Percentiles rank a stretch among this genome's conserved stretches.
phyloP scores from a whole-genome alignment of 352 stramenopile genomes.

The Aphanomyces euteiches region DNA sequence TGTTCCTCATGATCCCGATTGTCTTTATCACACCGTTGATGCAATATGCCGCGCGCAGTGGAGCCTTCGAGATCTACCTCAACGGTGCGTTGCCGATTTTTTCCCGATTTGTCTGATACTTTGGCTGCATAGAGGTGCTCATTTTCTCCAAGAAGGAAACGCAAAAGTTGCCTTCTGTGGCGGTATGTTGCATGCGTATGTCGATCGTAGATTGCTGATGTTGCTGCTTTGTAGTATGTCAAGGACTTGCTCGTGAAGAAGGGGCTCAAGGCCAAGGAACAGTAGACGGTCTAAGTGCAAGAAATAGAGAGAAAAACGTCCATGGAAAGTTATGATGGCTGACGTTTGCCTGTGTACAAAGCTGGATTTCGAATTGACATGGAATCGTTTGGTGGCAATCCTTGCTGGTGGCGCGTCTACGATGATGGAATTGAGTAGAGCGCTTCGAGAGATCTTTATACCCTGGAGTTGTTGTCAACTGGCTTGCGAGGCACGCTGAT shows the following conservation, averaged over 20 bases:
- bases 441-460: too few relatives aligned
- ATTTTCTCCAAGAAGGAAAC: slow-evolving; percentile 15
- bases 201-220: background rate
- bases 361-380: too few relatives aligned
- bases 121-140: background rate
- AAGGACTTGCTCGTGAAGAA: slow-evolving; percentile 20
- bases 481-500: too few relatives aligned
- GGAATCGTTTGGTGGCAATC: too few relatives aligned
- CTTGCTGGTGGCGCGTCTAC: too few relatives aligned
- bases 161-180: slow-evolving; percentile 9
- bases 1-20: slow-evolving; percentile 6
- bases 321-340: too few relatives aligned
- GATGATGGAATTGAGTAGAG: too few relatives aligned
- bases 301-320: too few relatives aligned
- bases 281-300: background rate
- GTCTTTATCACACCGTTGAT: slow-evolving; percentile 20
- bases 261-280: slow-evolving; percentile 3
- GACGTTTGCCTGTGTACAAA: too few relatives aligned
- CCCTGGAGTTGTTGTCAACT: too few relatives aligned
- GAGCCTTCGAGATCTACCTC: slow-evolving; percentile 23
- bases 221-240: background rate
- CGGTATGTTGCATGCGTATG: background rate
- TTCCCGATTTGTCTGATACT: background rate
- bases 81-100: slow-evolving; percentile 16
- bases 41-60: slow-evolving; percentile 16